A percentile compares a stretch with the other conserved stretches of the same genome.
phyloP scores from a whole-genome alignment of 1,284 basidiomycete genomes.

The Wallemia ichthyophaga region DNA sequence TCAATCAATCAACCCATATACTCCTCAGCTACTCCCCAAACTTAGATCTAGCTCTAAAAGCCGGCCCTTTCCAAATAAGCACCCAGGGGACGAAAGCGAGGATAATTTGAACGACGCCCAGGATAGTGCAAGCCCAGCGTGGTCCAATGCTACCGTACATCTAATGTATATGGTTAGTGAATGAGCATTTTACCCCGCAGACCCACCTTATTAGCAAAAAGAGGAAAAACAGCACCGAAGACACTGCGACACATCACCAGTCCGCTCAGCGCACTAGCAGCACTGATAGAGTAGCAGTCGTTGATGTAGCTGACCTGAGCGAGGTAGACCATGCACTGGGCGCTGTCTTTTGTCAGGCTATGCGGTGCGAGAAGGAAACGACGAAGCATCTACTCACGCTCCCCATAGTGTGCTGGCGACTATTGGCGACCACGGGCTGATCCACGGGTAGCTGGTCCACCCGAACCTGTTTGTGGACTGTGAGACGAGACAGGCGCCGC shows the following conservation, averaged over 20 bases:
- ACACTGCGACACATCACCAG: constrained; percentile 12
- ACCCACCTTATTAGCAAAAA: background rate
- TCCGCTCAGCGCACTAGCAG: constrained; percentile 6
- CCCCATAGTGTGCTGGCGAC: background rate
- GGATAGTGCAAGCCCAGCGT: background rate
- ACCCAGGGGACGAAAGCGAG: background rate
- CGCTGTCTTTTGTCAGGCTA: background rate
- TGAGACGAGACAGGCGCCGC: no score
- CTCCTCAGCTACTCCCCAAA: background rate
- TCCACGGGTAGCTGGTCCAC: background rate
- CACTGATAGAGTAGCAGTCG: background rate
- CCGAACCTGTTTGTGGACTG: background rate
- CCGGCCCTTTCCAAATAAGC: background rate
- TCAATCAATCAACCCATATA: no score
- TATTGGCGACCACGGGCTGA: background rate
- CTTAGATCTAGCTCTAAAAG: background rate
- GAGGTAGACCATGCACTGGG: background rate
- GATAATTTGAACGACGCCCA: background rate
- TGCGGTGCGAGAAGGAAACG: no score
- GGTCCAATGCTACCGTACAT: background rate
- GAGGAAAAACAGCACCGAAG: constrained; percentile 7
- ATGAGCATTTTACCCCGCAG: no score
- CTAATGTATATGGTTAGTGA: background rate
- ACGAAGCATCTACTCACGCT: background rate
- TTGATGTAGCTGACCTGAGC: constrained; percentile 2